A percentile compares a stretch with the other conserved stretches of the same genome.
phyloP scores from a whole-genome alignment of 169 alveolate species.

The Plasmodium relictum region DNA sequence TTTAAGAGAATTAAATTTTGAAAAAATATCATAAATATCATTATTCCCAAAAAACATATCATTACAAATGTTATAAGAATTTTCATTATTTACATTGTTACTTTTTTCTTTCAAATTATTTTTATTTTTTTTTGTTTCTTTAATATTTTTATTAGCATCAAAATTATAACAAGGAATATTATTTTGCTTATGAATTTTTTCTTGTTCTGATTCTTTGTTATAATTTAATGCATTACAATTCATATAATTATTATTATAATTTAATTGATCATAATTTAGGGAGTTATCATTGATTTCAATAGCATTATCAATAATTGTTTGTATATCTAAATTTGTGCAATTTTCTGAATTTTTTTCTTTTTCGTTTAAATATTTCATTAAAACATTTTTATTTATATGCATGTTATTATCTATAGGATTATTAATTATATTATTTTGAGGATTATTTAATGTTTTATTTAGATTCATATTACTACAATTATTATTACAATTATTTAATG shows the following conservation, averaged over 20 bases:
- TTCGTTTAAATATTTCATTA: slow-evolving; percentile 12
- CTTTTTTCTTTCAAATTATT: slow-evolving; percentile 8
- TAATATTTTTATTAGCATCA: not conserved
- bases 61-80: slow-evolving; percentile 49
- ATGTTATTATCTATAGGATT: not conserved
- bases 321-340: slow-evolving; percentile 39
- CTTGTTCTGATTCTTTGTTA: slow-evolving; percentile 14
- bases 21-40: slow-evolving; percentile 57
- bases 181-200: slow-evolving; percentile 1
- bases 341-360: slow-evolving; percentile 21
- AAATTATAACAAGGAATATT: slow-evolving; percentile 1
- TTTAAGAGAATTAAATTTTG: slow-evolving; percentile 28
- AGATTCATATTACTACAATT: not conserved
- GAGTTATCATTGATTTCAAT: slow-evolving; percentile 45
- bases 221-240: not conserved
- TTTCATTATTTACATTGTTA: not conserved
- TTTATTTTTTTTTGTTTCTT: slow-evolving; percentile 7
- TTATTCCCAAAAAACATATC: slow-evolving; percentile 63
- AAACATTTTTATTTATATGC: slow-evolving; percentile 8
- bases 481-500: not conserved
- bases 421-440: not conserved
- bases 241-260: slow-evolving; percentile 9
- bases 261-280: slow-evolving; percentile 28
- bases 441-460: slow-evolving; percentile 4
- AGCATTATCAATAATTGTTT: slow-evolving; percentile 61